These are phyloP conservation scores for Torulaspora quercuum DNA, from an alignment of 805 yeast genomes.

Conservation along the genomic window DNA sequence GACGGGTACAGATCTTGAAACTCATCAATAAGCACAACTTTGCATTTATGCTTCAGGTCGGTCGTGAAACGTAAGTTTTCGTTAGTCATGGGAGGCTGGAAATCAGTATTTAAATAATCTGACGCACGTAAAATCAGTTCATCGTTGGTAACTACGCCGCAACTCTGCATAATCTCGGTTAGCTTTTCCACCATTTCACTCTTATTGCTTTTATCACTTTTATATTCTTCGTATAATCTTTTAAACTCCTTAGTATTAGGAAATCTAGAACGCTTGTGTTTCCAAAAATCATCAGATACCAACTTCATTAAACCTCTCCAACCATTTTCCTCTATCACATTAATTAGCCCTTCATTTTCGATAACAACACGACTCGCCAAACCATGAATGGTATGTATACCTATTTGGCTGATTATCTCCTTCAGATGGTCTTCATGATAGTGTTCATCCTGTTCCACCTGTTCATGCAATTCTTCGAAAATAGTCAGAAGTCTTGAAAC, in stretches of 20 bases:
- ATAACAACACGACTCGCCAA: conserved; percentile 51
- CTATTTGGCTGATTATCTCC: conserved; percentile 32
- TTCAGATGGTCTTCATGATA: conserved; percentile 10
- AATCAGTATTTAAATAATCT: conserved; percentile 13
- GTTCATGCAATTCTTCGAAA: conserved; percentile 36
- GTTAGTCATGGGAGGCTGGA: not conserved
- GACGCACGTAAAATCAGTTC: conserved; percentile 31
- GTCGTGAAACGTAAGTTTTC: conserved; percentile 12
- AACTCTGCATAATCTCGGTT: conserved; percentile 35
- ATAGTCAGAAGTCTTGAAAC: conserved; percentile 32
- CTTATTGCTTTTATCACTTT: conserved; percentile 5
- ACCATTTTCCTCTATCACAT: conserved; percentile 52
- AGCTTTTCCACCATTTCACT: conserved; percentile 24
- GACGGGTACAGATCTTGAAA: conserved; percentile 65
- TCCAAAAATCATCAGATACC: conserved; percentile 28
- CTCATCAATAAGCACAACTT: conserved; percentile 61
- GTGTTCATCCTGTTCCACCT: conserved; percentile 7
- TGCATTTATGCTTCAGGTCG: conserved; percentile 25
- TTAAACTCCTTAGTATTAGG: conserved; percentile 21
- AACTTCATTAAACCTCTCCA: conserved; percentile 46
- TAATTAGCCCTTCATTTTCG: conserved; percentile 37
- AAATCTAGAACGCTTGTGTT: conserved; percentile 10
- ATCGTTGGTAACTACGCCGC: conserved; percentile 34
- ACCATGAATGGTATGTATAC: conserved; percentile 60
- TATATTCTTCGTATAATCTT: conserved; percentile 22